phyloP scores from a whole-genome alignment of 495 filamentous ascomycete genomes.

The Parathielavia appendiculata region DNA sequence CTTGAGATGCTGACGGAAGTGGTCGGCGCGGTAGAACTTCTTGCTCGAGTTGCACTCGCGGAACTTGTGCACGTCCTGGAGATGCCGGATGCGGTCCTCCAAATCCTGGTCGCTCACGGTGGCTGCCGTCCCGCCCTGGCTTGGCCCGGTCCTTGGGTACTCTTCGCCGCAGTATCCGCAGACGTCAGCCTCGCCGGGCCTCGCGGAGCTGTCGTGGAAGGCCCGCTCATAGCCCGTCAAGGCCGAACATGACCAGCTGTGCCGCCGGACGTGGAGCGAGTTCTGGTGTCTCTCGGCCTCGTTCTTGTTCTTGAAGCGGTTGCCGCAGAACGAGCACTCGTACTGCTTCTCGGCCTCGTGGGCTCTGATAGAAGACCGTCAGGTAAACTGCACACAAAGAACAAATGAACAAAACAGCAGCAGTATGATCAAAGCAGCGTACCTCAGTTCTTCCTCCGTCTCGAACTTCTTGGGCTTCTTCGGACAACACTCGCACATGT shows the following conservation, averaged over 20 bases:
- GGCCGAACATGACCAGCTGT: conserved; percentile 96
- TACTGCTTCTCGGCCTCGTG: conserved; percentile 97
- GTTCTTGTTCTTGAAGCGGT: conserved; percentile 99
- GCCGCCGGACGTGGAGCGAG: conserved; percentile 86
- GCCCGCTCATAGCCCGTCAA: conserved; percentile 71
- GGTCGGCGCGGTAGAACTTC: conserved; percentile 96
- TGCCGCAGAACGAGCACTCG: conserved; percentile 82
- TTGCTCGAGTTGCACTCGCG: conserved; percentile 97
- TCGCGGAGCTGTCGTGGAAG: conserved; percentile 71
- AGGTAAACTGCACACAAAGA: background rate
- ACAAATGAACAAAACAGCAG: background rate
- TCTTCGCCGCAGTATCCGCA: conserved; percentile 97
- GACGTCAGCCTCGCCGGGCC: conserved; percentile 60
- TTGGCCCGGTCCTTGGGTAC: conserved; percentile 61
- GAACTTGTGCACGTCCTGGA: conserved; percentile 90
- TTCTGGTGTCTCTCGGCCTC: conserved; percentile 98
- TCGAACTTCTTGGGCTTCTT: conserved; percentile 99
- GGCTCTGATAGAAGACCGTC: conserved; percentile 30
- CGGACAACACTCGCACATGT: conserved; percentile 94
- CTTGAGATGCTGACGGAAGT: conserved; percentile 97
- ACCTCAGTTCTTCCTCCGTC: conserved; percentile 78
- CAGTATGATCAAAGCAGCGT: conserved; percentile 36
- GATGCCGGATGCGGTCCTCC: conserved; percentile 77
- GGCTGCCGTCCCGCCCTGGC: conserved; percentile 10
- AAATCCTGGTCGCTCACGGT: conserved; percentile 59